Conservation (phyloP, 371 early-diverging fungal species). For the Entomophthora muscae region DNA sequence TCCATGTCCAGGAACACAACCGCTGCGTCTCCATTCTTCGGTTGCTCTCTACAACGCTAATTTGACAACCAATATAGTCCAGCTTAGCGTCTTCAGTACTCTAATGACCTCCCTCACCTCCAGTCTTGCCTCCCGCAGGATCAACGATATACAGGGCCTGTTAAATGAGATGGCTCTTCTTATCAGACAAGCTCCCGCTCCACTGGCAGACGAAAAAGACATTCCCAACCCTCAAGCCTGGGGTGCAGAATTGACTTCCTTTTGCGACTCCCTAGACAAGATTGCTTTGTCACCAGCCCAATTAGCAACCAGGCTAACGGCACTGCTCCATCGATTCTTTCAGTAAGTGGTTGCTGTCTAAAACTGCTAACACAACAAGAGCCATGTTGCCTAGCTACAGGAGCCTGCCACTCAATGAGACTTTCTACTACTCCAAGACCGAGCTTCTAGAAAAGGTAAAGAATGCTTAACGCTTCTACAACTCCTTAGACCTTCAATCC, state of each 20-base stretch:
- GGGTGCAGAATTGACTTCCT: neutral
- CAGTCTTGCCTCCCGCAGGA: neutral
- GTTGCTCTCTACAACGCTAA: neutral
- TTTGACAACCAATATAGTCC: neutral
- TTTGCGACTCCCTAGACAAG: neutral
- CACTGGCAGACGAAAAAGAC: neutral
- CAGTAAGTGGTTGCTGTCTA: neutral
- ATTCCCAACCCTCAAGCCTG: neutral
- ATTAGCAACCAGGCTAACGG: neutral
- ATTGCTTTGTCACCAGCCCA: neutral
- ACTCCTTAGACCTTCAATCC: slow-evolving; percentile 21
- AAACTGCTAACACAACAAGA: slow-evolving; percentile 12
- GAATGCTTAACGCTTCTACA: no score
- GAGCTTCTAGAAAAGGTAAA: slow-evolving; percentile 47
- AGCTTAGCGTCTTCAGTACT: neutral
- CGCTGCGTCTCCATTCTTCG: slow-evolving; percentile 14
- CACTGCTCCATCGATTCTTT: neutral
- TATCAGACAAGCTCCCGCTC: neutral
- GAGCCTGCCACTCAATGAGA: slow-evolving; percentile 38
- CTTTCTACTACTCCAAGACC: slow-evolving; percentile 50
- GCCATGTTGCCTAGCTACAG: slow-evolving; percentile 30
- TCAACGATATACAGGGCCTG: neutral
- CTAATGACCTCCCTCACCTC: neutral
- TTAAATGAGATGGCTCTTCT: neutral
- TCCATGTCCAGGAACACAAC: slow-evolving; percentile 13